These are phyloP conservation scores for Tylopilus sp. DNA, from an alignment of 768 basidiomycete genomes.

Conservation along the genomic window DNA sequence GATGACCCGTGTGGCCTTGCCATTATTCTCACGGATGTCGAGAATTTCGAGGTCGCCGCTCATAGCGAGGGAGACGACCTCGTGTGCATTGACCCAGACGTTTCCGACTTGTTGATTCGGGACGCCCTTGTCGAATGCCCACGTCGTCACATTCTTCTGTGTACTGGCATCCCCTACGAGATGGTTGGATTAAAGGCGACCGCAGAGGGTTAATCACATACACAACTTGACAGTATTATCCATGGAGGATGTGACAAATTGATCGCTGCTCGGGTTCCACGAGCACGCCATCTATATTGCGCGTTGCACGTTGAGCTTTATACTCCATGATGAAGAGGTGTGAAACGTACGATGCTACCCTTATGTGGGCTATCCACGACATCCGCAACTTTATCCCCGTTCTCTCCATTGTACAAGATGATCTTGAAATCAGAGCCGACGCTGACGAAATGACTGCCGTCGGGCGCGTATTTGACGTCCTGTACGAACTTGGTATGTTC, in stretches of 20 bases:
- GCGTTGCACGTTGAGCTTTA: background rate
- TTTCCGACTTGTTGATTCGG: constrained; percentile 84
- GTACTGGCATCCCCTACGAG: constrained; percentile 76
- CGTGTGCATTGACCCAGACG: constrained; percentile 69
- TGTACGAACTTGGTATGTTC: constrained; percentile 92
- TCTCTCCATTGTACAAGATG: constrained; percentile 88
- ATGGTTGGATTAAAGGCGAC: background rate
- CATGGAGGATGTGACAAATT: constrained; percentile 76
- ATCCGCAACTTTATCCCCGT: constrained; percentile 73
- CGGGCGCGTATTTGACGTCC: constrained; percentile 79
- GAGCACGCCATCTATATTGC: constrained; percentile 57
- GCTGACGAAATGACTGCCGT: constrained; percentile 81
- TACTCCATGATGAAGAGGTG: background rate
- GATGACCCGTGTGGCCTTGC: constrained; percentile 58
- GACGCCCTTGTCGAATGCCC: constrained; percentile 72
- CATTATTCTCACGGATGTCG: constrained; percentile 60
- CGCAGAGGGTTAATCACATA: constrained; percentile 25
- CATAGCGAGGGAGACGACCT: constrained; percentile 80
- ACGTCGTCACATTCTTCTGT: constrained; percentile 61
- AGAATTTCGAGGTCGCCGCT: constrained; percentile 80
- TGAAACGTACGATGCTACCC: constrained; percentile 64
- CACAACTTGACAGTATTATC: constrained; percentile 89
- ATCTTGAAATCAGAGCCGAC: constrained; percentile 87
- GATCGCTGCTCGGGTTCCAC: constrained; percentile 79
- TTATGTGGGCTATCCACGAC: constrained; percentile 66